Percentiles rank a stretch among this genome's conserved stretches.
phyloP scores from a whole-genome alignment of 2,329 filamentous ascomycete genomes.

The Pyrenochaeta sp. region DNA sequence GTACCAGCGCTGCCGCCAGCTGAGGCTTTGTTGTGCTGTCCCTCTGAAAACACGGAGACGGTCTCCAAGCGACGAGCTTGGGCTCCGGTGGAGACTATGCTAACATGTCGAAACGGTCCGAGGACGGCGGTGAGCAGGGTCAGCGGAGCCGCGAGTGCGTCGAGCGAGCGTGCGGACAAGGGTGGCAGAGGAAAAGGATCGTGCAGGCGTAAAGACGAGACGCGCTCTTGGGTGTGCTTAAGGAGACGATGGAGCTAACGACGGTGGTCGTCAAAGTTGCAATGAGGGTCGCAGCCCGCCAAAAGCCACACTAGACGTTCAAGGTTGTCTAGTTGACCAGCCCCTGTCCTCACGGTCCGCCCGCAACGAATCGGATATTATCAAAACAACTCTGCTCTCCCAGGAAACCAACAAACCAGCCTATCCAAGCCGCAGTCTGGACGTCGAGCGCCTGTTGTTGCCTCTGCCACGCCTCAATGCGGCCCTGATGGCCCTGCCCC shows the following conservation, averaged over 20 bases:
- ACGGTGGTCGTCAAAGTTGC: constrained; percentile 18
- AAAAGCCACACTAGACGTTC: constrained; percentile 22
- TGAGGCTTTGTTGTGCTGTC: constrained; percentile 1
- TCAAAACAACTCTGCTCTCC: constrained; percentile 28
- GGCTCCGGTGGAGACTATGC: constrained; percentile 35
- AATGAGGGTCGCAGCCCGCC: constrained; percentile 22
- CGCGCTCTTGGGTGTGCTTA: constrained; percentile 9
- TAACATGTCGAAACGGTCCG: constrained; percentile 32
- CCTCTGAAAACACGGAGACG: constrained; percentile 14
- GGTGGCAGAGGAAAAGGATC: neutral
- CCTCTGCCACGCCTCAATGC: constrained; percentile 10
- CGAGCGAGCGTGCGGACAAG: neutral
- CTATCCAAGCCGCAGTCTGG: constrained; percentile 9
- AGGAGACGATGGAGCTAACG: constrained; percentile 9
- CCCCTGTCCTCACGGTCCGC: constrained; percentile 16
- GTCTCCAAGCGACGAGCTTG: constrained; percentile 41
- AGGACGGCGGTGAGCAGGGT: constrained; percentile 22
- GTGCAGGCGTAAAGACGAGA: constrained; percentile 9
- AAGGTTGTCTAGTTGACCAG: constrained; percentile 21
- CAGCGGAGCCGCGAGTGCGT: constrained; percentile 9
- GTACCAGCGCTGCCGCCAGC: constrained; percentile 8
- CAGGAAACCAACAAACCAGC: constrained; percentile 19
- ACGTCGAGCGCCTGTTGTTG: constrained; percentile 2
- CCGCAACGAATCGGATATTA: constrained; percentile 15
- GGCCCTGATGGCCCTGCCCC: neutral